Conservation (phyloP, 2,329 filamentous ascomycete species). For the Colletotrichum lentis region DNA sequence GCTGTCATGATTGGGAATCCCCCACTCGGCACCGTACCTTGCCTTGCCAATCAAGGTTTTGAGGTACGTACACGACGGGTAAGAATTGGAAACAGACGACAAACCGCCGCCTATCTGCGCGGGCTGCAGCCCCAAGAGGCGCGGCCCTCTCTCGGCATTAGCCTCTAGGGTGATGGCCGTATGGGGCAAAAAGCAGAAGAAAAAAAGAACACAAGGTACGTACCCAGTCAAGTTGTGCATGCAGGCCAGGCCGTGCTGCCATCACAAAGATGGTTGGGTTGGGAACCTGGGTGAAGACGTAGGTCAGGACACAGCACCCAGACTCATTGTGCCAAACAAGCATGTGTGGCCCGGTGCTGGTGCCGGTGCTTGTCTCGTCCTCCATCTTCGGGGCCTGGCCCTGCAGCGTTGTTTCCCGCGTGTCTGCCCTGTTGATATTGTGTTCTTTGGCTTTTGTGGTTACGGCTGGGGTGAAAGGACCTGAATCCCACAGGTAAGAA, state of each 20-base stretch:
- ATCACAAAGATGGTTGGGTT: constrained; percentile 32
- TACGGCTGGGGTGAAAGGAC: background rate
- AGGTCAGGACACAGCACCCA: constrained; percentile 29
- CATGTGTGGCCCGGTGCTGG: constrained; percentile 9
- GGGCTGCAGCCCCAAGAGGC: constrained; percentile 37
- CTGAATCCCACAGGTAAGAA: constrained; percentile 6
- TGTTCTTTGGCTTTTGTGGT: constrained; percentile 10
- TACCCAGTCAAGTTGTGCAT: constrained; percentile 33
- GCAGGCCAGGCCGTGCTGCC: constrained; percentile 26
- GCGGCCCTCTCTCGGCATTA: constrained; percentile 38
- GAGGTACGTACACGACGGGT: constrained; percentile 35
- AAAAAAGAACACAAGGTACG: constrained; percentile 11
- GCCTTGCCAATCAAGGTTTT: constrained; percentile 29
- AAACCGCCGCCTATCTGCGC: constrained; percentile 33
- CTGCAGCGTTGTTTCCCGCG: constrained; percentile 12
- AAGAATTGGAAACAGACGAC: constrained; percentile 37
- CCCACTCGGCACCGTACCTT: constrained; percentile 36
- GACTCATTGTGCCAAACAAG: constrained; percentile 5
- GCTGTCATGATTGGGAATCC: constrained; percentile 30
- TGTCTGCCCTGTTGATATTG: constrained; percentile 22
- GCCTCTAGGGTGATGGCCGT: constrained; percentile 32
- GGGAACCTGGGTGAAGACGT: constrained; percentile 20
- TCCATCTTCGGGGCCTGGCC: background rate
- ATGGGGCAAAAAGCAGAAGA: constrained; percentile 32
- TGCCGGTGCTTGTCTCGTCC: constrained; percentile 12